These are phyloP conservation scores for Thymus mandschuricus DNA, from an alignment of 257 asterid species.

Conservation along the genomic window DNA sequence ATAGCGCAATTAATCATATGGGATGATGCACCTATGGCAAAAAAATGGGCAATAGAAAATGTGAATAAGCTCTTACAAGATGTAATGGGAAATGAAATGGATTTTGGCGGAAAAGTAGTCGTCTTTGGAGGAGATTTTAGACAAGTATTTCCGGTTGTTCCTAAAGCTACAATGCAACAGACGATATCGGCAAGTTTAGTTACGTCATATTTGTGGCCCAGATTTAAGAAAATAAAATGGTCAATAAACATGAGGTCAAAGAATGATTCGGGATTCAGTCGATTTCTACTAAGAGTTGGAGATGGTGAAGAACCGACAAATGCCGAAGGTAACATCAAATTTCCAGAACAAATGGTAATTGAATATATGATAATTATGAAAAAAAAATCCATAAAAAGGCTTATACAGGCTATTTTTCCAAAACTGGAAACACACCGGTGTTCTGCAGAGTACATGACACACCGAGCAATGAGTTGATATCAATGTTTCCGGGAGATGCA, in stretches of 20 bases:
- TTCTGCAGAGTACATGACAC: neutral
- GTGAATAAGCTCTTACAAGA: no score
- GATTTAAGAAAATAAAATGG: neutral
- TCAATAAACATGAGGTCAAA: neutral
- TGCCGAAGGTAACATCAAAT: neutral
- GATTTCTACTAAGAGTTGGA: neutral
- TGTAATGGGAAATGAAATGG: no score
- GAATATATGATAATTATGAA: neutral
- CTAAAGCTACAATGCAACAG: neutral
- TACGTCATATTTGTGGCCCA: neutral
- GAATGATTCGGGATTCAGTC: neutral
- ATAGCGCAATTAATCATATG: no score
- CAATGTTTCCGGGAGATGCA: no score
- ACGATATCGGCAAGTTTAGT: neutral
- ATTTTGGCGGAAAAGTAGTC: no score
- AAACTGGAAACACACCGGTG: neutral
- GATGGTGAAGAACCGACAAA: neutral
- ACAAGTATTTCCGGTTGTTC: neutral
- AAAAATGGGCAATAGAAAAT: no score
- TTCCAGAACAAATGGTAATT: neutral
- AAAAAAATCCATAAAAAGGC: neutral
- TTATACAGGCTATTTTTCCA: neutral
- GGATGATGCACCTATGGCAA: no score
- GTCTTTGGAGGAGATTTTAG: neutral
- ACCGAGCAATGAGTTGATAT: no score